Conservation (phyloP, 1,284 basidiomycete genomes). For the Pyrrhoderma lamaoense region DNA sequence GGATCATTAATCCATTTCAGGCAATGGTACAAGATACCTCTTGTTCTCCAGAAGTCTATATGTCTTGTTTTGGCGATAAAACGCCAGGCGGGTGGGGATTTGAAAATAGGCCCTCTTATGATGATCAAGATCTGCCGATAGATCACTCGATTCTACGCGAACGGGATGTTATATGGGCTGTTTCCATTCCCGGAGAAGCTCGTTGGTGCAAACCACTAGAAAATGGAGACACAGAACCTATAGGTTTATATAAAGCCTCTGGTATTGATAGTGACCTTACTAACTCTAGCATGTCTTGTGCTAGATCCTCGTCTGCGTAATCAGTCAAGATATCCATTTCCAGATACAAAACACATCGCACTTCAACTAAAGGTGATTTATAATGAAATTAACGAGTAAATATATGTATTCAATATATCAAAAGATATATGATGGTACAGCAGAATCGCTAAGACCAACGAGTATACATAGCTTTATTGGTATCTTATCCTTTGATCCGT, state of each 20-base stretch:
- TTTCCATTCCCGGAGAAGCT: slow-evolving; percentile 60
- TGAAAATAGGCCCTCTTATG: not conserved
- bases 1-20: slow-evolving; percentile 57
- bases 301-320: slow-evolving; percentile 19
- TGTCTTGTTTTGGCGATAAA: slow-evolving; percentile 29
- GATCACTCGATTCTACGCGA: slow-evolving; percentile 39
- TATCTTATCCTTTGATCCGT: slow-evolving; percentile 59
- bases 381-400: not conserved
- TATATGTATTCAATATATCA: not conserved
- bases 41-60: slow-evolving; percentile 60
- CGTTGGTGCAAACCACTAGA: slow-evolving; percentile 31
- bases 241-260: no score
- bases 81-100: not conserved
- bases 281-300: no score
- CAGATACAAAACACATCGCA: slow-evolving; percentile 48
- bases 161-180: slow-evolving; percentile 58
- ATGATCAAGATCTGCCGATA: not conserved
- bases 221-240: not conserved
- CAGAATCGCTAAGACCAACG: slow-evolving; percentile 45
- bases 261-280: no score
- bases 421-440: slow-evolving; percentile 50
- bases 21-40: slow-evolving; percentile 80
- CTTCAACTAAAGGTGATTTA: slow-evolving; percentile 56
- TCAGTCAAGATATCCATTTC: slow-evolving; percentile 59
- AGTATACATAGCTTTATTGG: slow-evolving; percentile 62